Evolutionary conservation across 768 basidiomycete species (phyloP).

Genomic region (Lactarius pseudohatsudake): DNA sequence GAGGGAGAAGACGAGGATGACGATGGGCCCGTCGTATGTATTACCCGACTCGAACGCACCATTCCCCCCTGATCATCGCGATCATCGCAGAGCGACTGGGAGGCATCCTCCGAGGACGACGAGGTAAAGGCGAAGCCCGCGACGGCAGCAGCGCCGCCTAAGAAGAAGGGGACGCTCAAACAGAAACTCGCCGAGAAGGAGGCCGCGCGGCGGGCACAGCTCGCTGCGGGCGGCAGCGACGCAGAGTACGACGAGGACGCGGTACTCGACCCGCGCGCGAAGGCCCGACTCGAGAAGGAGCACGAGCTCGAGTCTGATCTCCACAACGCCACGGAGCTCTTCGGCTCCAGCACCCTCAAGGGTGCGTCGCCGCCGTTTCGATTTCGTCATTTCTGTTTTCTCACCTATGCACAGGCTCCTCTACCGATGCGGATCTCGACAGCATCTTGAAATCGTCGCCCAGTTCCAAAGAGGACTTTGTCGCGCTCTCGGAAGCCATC

Average conservation of each 20-base stretch:
- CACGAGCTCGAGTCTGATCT: constrained; percentile 86
- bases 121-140: constrained; percentile 57
- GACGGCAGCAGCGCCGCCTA: constrained; percentile 50
- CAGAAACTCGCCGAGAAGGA: constrained; percentile 92
- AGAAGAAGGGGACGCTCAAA: constrained; percentile 93
- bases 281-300: constrained; percentile 74
- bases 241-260: constrained; percentile 60
- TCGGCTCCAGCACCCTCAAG: constrained; percentile 68
- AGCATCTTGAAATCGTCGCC: constrained; percentile 75
- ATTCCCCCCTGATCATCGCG: constrained; percentile 15
- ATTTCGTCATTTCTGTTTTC: neutral
- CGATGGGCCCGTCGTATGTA: constrained; percentile 70
- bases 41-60: neutral
- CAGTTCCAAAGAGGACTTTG: constrained; percentile 87
- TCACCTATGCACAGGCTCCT: constrained; percentile 52
- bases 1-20: constrained; percentile 91
- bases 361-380: constrained; percentile 43
- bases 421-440: constrained; percentile 65
- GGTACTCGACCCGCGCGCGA: constrained; percentile 74
- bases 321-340: constrained; percentile 74
- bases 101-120: constrained; percentile 75
- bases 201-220: constrained; percentile 59
- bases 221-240: constrained; percentile 43
- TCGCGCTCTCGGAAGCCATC: constrained; percentile 68
- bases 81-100: constrained; percentile 85